phyloP scores from a whole-genome alignment of 2,329 filamentous ascomycete genomes.

The Colletotrichum sp. region DNA sequence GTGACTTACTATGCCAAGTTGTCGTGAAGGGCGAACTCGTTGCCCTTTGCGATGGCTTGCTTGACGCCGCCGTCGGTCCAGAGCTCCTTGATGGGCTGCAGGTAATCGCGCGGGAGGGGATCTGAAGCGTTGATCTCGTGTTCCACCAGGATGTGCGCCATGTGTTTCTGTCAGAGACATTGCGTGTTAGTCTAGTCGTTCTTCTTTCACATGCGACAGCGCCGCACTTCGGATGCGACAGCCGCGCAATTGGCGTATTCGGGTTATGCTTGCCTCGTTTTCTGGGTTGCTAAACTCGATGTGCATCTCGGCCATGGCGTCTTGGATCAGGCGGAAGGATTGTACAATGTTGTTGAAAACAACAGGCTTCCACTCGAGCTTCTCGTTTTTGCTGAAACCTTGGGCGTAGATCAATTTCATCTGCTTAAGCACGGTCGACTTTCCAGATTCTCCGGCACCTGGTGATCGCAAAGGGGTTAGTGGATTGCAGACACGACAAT shows the following conservation, averaged over 20 bases:
- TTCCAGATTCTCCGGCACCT: constrained; percentile 92
- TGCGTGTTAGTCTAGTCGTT: constrained; percentile 27
- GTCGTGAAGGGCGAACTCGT: constrained; percentile 96
- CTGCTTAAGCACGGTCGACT: constrained; percentile 97
- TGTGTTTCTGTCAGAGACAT: constrained; percentile 66
- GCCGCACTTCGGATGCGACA: not conserved
- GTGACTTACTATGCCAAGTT: constrained; percentile 86
- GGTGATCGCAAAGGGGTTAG: constrained; percentile 15
- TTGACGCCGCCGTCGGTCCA: constrained; percentile 88
- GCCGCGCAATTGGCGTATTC: constrained; percentile 22
- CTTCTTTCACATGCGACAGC: not conserved
- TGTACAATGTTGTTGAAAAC: constrained; percentile 96
- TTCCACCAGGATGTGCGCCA: constrained; percentile 78
- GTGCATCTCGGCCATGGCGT: constrained; percentile 86
- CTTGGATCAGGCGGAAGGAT: constrained; percentile 87
- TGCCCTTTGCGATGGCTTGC: constrained; percentile 87
- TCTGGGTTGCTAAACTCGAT: constrained; percentile 80
- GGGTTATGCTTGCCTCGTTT: constrained; percentile 70
- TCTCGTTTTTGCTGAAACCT: constrained; percentile 88
- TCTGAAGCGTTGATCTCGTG: constrained; percentile 85
- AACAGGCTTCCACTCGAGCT: constrained; percentile 92
- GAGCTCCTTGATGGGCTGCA: constrained; percentile 80
- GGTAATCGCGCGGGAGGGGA: constrained; percentile 76
- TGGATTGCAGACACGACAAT: not conserved
- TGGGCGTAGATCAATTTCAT: constrained; percentile 98